Evolutionary conservation across 805 yeast species (phyloP), one percentile per base, ranked within the genome.

Genomic region (Wickerhamiella nectarea): DNA sequence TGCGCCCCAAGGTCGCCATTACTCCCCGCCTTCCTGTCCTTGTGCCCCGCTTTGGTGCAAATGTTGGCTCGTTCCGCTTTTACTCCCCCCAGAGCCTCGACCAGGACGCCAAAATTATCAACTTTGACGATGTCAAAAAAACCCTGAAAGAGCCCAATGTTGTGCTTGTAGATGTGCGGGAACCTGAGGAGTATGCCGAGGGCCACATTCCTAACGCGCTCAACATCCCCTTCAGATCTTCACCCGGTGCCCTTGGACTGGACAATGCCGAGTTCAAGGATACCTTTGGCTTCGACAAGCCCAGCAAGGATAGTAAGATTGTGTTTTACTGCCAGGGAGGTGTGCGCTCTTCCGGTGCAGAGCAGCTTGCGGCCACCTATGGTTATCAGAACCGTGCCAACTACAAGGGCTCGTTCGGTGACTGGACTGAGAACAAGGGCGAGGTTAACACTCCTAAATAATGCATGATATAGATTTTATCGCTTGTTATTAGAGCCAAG

Each of bases 261-360:
- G 63, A 78, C 1, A 70, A 72, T 5, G 94, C 82, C 44, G 94
- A 83, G 51, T 89, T 91, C 56, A 71, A 75, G 54, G 82, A 80
- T 29, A 68, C 74, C 38, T 85, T 87, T 65, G 89, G 93, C 11
- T 78, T 86, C 56, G 69, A 68, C 11, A 89, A 89, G 66, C 98
- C 98, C 2, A 53, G 64, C 6, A 61, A 66, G 38, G 77, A 76
- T 41, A 74, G 80, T 57, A 82, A 83, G 52, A 68, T 89, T 57
- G 73, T 89, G 34, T 87, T 89, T 64, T 87, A 87, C 65, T 89
- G 98, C 64, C 74, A 81, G 39, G 95, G 82, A 7, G 98, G 98
- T 45, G 81, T 86, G 38, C 77, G 98, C 67, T 80, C 93, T 19
- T 71, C 84, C 36, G 84, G 85, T 49, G 87, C 95, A 35, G 95